A percentile compares a stretch with the other conserved stretches of the same genome.
Evolutionary conservation across 805 yeast genomes (phyloP).

Genomic region (Candida bentonensis): DNA sequence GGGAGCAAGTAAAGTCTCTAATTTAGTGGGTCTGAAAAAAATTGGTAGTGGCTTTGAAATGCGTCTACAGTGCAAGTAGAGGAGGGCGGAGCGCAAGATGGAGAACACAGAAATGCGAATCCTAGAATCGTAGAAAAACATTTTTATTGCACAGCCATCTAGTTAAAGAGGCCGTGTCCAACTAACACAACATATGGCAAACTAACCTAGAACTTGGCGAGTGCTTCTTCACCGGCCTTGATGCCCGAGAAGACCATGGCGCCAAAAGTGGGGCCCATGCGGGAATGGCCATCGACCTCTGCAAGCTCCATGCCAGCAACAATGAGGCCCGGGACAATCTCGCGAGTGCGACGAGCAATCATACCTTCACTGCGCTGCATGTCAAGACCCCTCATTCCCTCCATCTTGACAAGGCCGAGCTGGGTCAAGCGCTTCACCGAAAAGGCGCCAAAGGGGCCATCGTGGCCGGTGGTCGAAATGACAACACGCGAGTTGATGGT

Average conservation of each 20-base stretch:
- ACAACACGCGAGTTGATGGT: constrained; percentile 53
- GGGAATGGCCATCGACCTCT: constrained; percentile 61
- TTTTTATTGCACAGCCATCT: neutral
- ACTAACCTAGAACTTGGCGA: neutral
- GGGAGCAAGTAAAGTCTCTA: too few relatives aligned
- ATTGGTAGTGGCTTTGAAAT: too few relatives aligned
- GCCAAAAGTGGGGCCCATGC: constrained; percentile 79
- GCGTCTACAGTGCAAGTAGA: too few relatives aligned
- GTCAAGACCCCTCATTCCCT: constrained; percentile 66
- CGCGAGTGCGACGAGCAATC: constrained; percentile 56
- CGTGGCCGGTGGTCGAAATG: constrained; percentile 66
- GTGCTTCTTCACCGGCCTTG: constrained; percentile 51
- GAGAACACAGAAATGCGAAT: too few relatives aligned
- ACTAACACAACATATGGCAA: neutral
- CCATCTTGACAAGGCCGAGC: constrained; percentile 36
- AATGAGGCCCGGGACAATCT: constrained; percentile 45
- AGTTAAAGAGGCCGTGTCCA: neutral
- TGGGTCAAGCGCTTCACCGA: constrained; percentile 54
- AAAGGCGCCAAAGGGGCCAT: constrained; percentile 75
- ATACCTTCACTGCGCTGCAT: constrained; percentile 69
- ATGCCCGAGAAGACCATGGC: constrained; percentile 72
- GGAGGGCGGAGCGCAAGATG: too few relatives aligned
- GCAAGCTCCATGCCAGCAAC: constrained; percentile 73
- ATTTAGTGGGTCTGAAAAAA: too few relatives aligned
- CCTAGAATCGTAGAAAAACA: too few relatives aligned